These are phyloP conservation scores for Cryphonectria naterciae DNA, from an alignment of 2,329 filamentous ascomycete species.

Conservation along the genomic window DNA sequence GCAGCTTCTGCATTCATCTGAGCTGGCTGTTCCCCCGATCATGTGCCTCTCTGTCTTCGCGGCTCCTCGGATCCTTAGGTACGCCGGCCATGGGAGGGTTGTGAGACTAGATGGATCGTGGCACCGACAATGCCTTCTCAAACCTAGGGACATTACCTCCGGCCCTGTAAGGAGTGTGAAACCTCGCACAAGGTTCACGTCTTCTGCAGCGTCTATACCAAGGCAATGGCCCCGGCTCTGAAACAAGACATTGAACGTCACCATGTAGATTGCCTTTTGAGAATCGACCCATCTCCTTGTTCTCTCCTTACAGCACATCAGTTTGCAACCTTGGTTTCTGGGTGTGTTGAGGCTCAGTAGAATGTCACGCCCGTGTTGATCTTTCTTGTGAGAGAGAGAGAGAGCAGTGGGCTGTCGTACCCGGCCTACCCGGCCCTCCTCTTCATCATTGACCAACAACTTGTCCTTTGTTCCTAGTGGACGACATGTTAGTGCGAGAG, in stretches of 20 bases:
- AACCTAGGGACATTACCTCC: slow-evolving; percentile 1
- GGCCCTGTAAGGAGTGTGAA: neutral
- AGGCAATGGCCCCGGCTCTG: slow-evolving; percentile 2
- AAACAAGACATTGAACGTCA: neutral
- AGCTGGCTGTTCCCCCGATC: neutral
- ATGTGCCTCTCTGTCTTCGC: neutral
- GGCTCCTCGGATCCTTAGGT: neutral
- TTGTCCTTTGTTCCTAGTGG: neutral
- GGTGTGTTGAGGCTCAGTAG: neutral
- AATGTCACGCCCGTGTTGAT: neutral
- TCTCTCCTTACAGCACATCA: neutral
- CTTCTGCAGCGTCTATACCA: neutral
- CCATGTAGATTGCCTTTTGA: neutral
- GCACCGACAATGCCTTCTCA: neutral
- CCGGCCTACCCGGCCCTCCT: neutral
- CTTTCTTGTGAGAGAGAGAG: neutral
- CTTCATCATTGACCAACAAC: too few species aligned
- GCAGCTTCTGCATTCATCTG: neutral
- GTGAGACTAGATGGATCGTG: neutral
- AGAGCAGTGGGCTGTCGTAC: slow-evolving; percentile 9
- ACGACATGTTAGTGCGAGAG: neutral
- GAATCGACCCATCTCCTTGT: neutral
- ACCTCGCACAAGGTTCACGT: neutral
- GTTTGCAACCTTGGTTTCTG: neutral
- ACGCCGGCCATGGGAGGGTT: neutral